Evolutionary conservation across 2,329 filamentous ascomycete genomes (phyloP), one percentile per base, ranked within the genome.

Genomic region (Fusarium succisae): DNA sequence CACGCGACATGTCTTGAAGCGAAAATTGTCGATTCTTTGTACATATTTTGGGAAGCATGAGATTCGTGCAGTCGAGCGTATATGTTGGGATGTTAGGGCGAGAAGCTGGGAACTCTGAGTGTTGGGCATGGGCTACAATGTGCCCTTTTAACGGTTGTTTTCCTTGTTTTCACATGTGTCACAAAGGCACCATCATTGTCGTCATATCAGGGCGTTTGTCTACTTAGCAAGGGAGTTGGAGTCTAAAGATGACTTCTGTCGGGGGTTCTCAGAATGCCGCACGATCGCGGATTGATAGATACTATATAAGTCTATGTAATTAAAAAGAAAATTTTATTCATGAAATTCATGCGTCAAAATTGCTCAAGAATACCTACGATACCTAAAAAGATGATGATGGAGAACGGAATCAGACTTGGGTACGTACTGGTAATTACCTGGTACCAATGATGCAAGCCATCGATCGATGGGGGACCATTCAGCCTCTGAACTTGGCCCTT

Each of bases 191-290:
- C 50, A 75, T 70, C 61, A 70, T 73, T 65, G 63, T 65, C 66
- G 62, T 72, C 73, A 76, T 74, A 32, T 56, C 47, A 64, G 58
- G 69, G 76, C 69, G 76, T 77, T 78, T 77, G 64, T 75, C 63
- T 78, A 73, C 43, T 69, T 72, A 77, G 76, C 74, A 77, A 54
- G 63, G 76, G 76, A 76, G 69, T 77, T 75, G 61, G 71, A 73
- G 76, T 76, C 61, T 58, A 66, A 60, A 61, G 64, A 37, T 62
- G 62, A 55, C 30, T 63, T 66, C 53, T 75, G 51, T 59, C 43
- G 43, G 24, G 64, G 51, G 55, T 63, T 67, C 55, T 55, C 47
- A 66, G 60, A 73, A 63, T 58, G 57, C 69, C 69, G 72, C 65
- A 63, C 22, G 44, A 60, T 56, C 32, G 72, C 64, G 72, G 72